phyloP scores from a whole-genome alignment of 345 rosid genomes.

The Psidium friedrichsthalianum region DNA sequence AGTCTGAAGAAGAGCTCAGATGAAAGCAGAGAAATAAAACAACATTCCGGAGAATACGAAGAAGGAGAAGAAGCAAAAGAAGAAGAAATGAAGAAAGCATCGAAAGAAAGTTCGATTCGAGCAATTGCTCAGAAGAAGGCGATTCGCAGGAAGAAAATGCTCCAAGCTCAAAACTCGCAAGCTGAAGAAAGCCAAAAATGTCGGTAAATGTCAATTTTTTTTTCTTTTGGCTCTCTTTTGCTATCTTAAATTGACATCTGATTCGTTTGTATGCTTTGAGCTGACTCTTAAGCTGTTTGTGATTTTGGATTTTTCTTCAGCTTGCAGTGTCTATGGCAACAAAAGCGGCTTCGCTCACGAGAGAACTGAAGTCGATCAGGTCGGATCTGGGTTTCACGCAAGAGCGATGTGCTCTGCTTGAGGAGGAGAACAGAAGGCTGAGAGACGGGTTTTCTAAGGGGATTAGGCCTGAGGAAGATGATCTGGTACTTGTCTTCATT shows the following conservation, averaged over 20 bases:
- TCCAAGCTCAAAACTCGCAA: slow-evolving; percentile 24
- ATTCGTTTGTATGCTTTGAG: neutral
- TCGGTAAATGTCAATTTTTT: slow-evolving; percentile 8
- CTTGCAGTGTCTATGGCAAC: slow-evolving; percentile 79
- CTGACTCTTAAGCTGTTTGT: neutral
- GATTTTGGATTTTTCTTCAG: slow-evolving; percentile 20
- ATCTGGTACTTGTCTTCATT: slow-evolving; percentile 35
- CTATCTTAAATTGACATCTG: neutral
- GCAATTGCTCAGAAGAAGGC: slow-evolving; percentile 21
- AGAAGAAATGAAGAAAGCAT: slow-evolving; percentile 26
- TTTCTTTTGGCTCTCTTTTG: neutral
- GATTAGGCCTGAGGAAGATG: slow-evolving; percentile 89
- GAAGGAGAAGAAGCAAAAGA: neutral
- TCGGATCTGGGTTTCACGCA: slow-evolving; percentile 64
- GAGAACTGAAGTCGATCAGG: slow-evolving; percentile 60
- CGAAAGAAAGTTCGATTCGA: slow-evolving; percentile 60
- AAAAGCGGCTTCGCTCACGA: slow-evolving; percentile 70
- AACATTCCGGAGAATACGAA: slow-evolving; percentile 6
- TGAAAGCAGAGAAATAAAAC: slow-evolving; percentile 5
- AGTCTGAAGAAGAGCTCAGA: slow-evolving; percentile 12
- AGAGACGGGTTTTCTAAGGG: slow-evolving; percentile 64
- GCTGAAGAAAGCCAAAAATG: slow-evolving; percentile 67
- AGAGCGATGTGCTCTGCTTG: slow-evolving; percentile 65
- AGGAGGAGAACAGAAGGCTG: slow-evolving; percentile 82
- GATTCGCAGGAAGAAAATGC: slow-evolving; percentile 21